These are phyloP conservation scores for Bipolaris oryzae DNA, from an alignment of 2,329 filamentous ascomycete genomes.

Conservation along the genomic window DNA sequence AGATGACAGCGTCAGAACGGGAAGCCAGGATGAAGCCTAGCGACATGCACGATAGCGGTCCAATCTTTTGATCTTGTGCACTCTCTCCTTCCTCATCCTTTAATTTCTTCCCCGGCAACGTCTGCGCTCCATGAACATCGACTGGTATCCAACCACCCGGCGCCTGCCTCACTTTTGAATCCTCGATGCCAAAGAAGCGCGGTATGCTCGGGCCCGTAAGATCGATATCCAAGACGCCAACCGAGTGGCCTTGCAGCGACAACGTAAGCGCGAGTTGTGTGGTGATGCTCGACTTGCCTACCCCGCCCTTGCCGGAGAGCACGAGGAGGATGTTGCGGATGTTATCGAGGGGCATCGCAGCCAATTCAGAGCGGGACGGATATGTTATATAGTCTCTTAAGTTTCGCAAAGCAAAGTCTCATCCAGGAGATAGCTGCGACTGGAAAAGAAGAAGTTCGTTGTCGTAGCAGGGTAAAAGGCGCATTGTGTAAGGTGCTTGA, in stretches of 20 bases:
- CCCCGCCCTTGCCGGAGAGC: constrained; percentile 95
- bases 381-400: not conserved
- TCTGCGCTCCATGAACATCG: constrained; percentile 69
- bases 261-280: constrained; percentile 93
- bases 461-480: constrained; percentile 8
- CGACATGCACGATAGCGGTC: constrained; percentile 82
- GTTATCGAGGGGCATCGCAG: constrained; percentile 68
- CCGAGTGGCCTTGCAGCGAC: constrained; percentile 81
- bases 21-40: constrained; percentile 86
- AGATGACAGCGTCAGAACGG: constrained; percentile 90
- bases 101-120: constrained; percentile 17
- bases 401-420: not conserved
- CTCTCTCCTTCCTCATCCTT: constrained; percentile 6
- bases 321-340: constrained; percentile 81
- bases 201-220: constrained; percentile 96
- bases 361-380: not conserved
- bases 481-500: constrained; percentile 29
- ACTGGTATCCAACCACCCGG: constrained; percentile 93
- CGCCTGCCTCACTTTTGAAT: constrained; percentile 86
- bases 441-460: not conserved
- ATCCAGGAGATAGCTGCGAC: not conserved
- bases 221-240: constrained; percentile 95
- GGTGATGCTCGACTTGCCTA: constrained; percentile 97
- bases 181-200: constrained; percentile 88
- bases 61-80: constrained; percentile 51